Evolutionary conservation across 2,329 filamentous ascomycete species (phyloP).

Genomic region (Thielaviopsis punctulata): DNA sequence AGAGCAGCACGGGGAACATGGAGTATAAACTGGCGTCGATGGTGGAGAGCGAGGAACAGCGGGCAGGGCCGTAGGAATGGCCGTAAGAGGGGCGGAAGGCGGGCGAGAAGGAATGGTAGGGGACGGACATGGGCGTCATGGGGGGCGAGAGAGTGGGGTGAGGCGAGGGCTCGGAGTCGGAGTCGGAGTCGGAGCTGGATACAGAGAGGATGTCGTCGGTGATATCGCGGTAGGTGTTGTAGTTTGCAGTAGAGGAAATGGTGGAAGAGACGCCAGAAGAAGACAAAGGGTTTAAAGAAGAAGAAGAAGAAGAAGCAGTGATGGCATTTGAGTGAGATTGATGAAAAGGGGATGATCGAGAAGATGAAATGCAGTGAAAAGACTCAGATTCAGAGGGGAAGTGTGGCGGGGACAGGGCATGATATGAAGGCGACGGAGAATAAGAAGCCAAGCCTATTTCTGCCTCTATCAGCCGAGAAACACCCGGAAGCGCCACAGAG

Average conservation of each 20-base stretch:
- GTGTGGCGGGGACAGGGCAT: background rate
- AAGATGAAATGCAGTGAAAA: background rate
- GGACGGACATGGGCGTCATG: slow-evolving; percentile 2
- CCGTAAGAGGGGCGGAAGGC: background rate
- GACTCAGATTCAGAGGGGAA: background rate
- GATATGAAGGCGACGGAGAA: background rate
- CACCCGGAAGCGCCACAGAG: background rate
- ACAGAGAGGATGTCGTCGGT: background rate
- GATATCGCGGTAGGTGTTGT: background rate
- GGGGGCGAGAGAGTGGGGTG: background rate
- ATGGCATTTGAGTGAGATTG: background rate
- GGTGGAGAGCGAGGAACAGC: background rate
- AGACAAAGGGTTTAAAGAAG: background rate
- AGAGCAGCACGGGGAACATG: slow-evolving; percentile 10
- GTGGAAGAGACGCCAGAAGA: background rate
- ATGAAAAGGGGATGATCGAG: background rate
- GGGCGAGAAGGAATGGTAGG: background rate
- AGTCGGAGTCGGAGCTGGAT: background rate
- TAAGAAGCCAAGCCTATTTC: background rate
- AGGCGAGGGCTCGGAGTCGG: background rate
- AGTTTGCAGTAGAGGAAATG: background rate
- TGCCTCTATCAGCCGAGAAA: background rate
- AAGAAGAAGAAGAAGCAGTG: background rate
- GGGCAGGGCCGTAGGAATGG: background rate
- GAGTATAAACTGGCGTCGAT: slow-evolving; percentile 7